These are phyloP conservation scores for Penicillium parvum DNA, from an alignment of 495 filamentous ascomycete genomes.

Conservation along the genomic window DNA sequence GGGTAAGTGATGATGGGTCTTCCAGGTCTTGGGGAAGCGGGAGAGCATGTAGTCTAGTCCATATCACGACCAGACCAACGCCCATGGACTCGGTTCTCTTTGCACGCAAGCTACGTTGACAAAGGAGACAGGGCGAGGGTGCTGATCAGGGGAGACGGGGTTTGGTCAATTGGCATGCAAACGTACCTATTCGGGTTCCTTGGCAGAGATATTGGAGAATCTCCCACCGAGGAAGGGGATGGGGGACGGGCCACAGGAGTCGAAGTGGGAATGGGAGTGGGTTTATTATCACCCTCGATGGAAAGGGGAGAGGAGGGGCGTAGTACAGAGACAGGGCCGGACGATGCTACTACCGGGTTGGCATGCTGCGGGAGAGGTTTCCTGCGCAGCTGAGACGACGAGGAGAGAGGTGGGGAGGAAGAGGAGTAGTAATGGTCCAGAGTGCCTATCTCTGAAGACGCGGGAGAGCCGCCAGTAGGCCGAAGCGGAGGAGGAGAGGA, in stretches of 20 bases:
- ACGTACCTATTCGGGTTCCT: constrained; percentile 44
- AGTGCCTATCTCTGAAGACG: constrained; percentile 7
- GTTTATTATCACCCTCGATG: constrained; percentile 26
- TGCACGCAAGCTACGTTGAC: too few relatives aligned
- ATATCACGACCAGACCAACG: too few relatives aligned
- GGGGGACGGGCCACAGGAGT: constrained; percentile 12
- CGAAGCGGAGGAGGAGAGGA: constrained; percentile 16
- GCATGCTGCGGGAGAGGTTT: constrained; percentile 39
- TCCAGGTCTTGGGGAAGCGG: constrained; percentile 19
- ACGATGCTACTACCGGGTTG: constrained; percentile 27
- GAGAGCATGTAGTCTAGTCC: constrained; percentile 22
- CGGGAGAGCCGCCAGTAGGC: constrained; percentile 27
- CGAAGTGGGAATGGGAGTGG: constrained; percentile 24
- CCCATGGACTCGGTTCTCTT: too few relatives aligned
- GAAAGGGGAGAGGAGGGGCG: constrained; percentile 27
- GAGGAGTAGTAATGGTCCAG: constrained; percentile 13
- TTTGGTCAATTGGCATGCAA: constrained; percentile 15
- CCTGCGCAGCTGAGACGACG: constrained; percentile 29
- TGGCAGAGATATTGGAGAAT: constrained; percentile 30
- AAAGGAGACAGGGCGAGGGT: too few relatives aligned
- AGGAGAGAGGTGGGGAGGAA: constrained; percentile 15
- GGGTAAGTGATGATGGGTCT: constrained; percentile 29
- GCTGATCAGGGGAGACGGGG: constrained; percentile 5
- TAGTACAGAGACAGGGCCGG: constrained; percentile 19
- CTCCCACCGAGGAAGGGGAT: constrained; percentile 27